Conservation (phyloP, 2,329 filamentous ascomycete species). For the Coniochaeta sp. region DNA sequence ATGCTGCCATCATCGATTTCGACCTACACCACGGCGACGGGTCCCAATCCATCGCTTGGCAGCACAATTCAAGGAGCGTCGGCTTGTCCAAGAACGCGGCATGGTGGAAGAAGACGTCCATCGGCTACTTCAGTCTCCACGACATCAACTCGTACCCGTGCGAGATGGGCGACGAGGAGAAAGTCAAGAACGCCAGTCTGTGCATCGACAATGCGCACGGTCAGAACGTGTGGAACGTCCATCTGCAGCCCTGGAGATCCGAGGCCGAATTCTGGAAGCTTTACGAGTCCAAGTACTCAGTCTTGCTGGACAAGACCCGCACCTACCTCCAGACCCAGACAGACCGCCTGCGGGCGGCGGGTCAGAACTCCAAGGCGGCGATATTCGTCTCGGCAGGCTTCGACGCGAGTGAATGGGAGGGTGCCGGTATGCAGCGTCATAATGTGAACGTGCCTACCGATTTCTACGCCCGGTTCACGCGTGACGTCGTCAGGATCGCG, state of each 20-base stretch:
- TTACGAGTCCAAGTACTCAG: constrained; percentile 71
- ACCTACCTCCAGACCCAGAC: constrained; percentile 70
- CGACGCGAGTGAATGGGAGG: constrained; percentile 94
- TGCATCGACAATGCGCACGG: constrained; percentile 93
- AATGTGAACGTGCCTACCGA: constrained; percentile 93
- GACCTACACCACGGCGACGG: constrained; percentile 90
- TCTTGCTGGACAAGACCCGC: constrained; percentile 75
- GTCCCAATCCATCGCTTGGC: constrained; percentile 92
- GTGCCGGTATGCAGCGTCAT: constrained; percentile 88
- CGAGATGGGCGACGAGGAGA: constrained; percentile 86
- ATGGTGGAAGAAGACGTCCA: constrained; percentile 73
- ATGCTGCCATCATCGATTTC: constrained; percentile 90
- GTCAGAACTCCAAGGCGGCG: constrained; percentile 66
- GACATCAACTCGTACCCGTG: constrained; percentile 99
- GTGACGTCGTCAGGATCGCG: constrained; percentile 76
- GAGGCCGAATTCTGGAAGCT: constrained; percentile 81
- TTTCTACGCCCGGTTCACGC: constrained; percentile 87
- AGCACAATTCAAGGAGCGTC: constrained; percentile 68
- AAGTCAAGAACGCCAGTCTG: constrained; percentile 87
- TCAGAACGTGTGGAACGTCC: constrained; percentile 94
- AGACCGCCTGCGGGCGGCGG: constrained; percentile 50
- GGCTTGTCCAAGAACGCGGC: constrained; percentile 62
- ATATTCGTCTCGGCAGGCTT: constrained; percentile 96
- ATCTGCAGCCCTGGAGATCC: constrained; percentile 80
- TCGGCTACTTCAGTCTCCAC: constrained; percentile 94